Percentiles rank a stretch among this genome's conserved stretches.
Conservation (phyloP, 164 flowering plant genomes). For the Vitis cinerea region DNA sequence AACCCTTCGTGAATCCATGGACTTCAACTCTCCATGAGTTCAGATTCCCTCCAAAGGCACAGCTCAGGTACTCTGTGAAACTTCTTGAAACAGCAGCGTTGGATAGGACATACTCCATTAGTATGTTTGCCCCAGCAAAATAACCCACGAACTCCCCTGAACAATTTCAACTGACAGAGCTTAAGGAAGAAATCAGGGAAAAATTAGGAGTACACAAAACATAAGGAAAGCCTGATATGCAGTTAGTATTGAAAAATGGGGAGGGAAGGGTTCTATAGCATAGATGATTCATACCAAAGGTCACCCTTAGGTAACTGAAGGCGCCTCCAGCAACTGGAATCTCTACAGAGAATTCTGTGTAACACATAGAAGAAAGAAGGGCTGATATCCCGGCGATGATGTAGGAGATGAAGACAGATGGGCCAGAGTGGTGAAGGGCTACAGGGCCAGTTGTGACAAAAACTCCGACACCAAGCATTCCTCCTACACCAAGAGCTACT, state of each 20-base stretch:
- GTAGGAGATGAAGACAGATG: conserved; percentile 80
- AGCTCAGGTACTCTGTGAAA: conserved; percentile 62
- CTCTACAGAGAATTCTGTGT: conserved; percentile 85
- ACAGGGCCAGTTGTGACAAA: conserved; percentile 86
- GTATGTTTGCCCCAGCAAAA: conserved; percentile 73
- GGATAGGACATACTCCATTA: conserved; percentile 88
- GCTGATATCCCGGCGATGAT: conserved; percentile 80
- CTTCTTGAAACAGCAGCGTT: conserved; percentile 82
- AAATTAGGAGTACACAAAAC: background rate
- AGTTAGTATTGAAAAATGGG: background rate
- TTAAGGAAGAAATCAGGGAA: background rate
- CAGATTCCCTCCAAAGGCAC: conserved; percentile 45
- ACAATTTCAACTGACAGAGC: conserved; percentile 7
- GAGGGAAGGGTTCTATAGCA: background rate
- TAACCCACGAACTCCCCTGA: conserved; percentile 80
- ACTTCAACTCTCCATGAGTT: conserved; percentile 68
- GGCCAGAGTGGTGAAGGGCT: conserved; percentile 57
- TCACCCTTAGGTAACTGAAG: conserved; percentile 82
- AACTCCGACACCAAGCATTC: conserved; percentile 96
- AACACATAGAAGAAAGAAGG: conserved; percentile 89
- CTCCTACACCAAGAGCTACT: conserved; percentile 82
- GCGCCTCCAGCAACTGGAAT: conserved; percentile 97
- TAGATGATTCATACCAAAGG: conserved; percentile 58
- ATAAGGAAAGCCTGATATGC: background rate
- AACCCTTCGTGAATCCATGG: conserved; percentile 48